A percentile compares a stretch with the other conserved stretches of the same genome.
These are phyloP conservation scores for Hypoxylon sp. DNA, from an alignment of 2,329 filamentous ascomycete species.

Conservation along the genomic window DNA sequence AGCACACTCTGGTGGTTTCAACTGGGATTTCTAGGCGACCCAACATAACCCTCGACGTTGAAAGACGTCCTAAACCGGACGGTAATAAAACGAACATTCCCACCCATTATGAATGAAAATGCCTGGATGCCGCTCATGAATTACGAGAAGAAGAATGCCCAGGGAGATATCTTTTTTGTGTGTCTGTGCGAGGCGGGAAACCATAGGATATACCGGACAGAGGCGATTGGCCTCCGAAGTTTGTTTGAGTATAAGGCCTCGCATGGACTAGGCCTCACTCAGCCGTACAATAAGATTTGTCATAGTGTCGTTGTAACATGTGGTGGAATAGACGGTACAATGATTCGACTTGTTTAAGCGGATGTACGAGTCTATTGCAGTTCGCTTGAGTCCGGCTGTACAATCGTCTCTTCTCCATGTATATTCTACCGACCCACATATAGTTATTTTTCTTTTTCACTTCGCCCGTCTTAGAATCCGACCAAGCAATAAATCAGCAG, in stretches of 20 bases:
- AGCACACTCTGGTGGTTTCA: slow-evolving; percentile 50
- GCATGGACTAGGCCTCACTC: neutral
- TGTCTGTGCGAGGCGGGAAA: slow-evolving; percentile 21
- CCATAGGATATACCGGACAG: slow-evolving; percentile 24
- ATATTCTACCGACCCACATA: slow-evolving; percentile 19
- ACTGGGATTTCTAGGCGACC: slow-evolving; percentile 56
- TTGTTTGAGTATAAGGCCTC: slow-evolving; percentile 21
- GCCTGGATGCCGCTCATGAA: slow-evolving; percentile 56
- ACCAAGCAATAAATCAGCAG: slow-evolving; percentile 14
- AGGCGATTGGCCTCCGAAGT: slow-evolving; percentile 9
- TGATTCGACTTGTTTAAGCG: neutral
- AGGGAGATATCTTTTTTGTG: slow-evolving; percentile 23
- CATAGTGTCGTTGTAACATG: slow-evolving; percentile 18
- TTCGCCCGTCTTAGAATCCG: slow-evolving; percentile 6
- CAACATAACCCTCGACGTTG: slow-evolving; percentile 39
- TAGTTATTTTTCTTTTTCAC: slow-evolving; percentile 17
- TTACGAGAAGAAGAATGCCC: slow-evolving; percentile 49
- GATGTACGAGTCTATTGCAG: slow-evolving; percentile 3
- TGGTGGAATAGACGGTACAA: slow-evolving; percentile 7
- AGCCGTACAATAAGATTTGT: slow-evolving; percentile 16
- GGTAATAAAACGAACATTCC: slow-evolving; percentile 29
- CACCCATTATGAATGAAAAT: slow-evolving; percentile 45
- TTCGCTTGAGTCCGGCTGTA: slow-evolving; percentile 22
- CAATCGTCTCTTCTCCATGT: slow-evolving; percentile 16
- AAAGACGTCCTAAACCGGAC: slow-evolving; percentile 27